Conservation (phyloP, 2,329 filamentous ascomycete species). For the Emergomyces pasteurianus region DNA sequence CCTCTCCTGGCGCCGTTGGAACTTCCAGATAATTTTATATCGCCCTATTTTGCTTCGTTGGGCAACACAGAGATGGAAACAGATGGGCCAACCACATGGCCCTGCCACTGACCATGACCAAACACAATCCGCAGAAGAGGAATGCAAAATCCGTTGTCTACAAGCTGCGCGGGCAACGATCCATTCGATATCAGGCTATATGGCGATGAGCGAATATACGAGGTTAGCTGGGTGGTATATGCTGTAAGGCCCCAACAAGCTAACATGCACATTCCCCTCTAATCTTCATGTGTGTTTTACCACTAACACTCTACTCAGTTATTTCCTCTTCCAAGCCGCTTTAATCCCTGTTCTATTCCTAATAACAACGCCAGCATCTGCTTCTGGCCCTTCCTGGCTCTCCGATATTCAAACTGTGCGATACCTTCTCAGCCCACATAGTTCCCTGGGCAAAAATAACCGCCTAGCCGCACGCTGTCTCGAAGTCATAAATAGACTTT, state of each 20-base stretch:
- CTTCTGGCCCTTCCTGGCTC: background rate
- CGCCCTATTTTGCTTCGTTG: conserved; percentile 32
- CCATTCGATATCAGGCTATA: conserved; percentile 30
- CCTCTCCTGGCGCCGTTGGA: conserved; percentile 33
- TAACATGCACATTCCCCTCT: background rate
- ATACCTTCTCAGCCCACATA: background rate
- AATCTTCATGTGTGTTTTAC: background rate
- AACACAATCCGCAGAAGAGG: background rate
- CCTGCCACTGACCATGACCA: background rate
- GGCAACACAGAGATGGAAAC: conserved; percentile 25
- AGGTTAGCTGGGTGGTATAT: conserved; percentile 34
- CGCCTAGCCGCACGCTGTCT: background rate
- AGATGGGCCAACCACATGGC: background rate
- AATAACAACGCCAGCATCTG: background rate
- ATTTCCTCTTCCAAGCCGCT: conserved; percentile 36
- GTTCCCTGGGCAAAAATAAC: background rate
- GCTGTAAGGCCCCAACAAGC: conserved; percentile 12
- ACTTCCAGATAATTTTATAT: conserved; percentile 33
- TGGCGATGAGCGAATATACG: conserved; percentile 29
- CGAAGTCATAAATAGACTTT: background rate
- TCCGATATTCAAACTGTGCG: background rate
- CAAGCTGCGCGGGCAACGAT: conserved; percentile 32
- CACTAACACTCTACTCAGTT: conserved; percentile 12
- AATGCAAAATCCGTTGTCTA: conserved; percentile 22
- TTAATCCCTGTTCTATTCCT: conserved; percentile 31